Evolutionary conservation across 805 yeast genomes (phyloP).

Genomic region (Crinitomyces ghanaensis): DNA sequence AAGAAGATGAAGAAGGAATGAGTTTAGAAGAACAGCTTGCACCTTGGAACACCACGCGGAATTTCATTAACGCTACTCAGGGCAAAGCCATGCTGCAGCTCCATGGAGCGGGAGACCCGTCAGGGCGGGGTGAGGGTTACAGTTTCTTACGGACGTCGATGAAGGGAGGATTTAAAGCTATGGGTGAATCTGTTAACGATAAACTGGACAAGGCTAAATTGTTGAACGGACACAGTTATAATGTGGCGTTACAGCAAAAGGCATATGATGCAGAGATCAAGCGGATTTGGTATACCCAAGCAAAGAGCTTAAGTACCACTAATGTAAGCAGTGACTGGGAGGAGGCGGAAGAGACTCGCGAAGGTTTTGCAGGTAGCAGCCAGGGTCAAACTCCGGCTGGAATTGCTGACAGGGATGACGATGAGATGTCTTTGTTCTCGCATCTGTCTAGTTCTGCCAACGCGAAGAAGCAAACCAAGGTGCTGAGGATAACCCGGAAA

Average conservation of each 20-base stretch:
- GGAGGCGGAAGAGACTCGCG: conserved; percentile 22
- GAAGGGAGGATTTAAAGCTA: conserved; percentile 75
- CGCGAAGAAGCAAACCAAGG: conserved; percentile 27
- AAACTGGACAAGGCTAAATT: conserved; percentile 30
- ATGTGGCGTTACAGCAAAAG: conserved; percentile 77
- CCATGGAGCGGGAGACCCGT: conserved; percentile 90
- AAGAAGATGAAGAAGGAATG: conserved; percentile 32
- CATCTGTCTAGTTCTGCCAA: conserved; percentile 13
- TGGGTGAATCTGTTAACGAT: conserved; percentile 30
- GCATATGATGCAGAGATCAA: conserved; percentile 84
- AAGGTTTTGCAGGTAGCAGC: conserved; percentile 6
- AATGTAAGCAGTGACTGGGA: conserved; percentile 28
- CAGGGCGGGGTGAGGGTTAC: conserved; percentile 81
- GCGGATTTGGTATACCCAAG: conserved; percentile 83
- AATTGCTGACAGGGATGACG: conserved; percentile 26
- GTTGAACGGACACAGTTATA: conserved; percentile 58
- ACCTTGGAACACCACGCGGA: conserved; percentile 89
- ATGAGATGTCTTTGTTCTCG: conserved; percentile 24
- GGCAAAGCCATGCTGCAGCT: conserved; percentile 95
- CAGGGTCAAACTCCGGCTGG: background rate
- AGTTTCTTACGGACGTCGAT: conserved; percentile 84
- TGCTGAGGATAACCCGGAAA: conserved; percentile 61
- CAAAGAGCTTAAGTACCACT: conserved; percentile 41
- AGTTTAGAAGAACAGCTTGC: conserved; percentile 76
- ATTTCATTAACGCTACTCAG: conserved; percentile 87